Evolutionary conservation across 305 asterid species (phyloP).

Genomic region (Lippia alba): DNA sequence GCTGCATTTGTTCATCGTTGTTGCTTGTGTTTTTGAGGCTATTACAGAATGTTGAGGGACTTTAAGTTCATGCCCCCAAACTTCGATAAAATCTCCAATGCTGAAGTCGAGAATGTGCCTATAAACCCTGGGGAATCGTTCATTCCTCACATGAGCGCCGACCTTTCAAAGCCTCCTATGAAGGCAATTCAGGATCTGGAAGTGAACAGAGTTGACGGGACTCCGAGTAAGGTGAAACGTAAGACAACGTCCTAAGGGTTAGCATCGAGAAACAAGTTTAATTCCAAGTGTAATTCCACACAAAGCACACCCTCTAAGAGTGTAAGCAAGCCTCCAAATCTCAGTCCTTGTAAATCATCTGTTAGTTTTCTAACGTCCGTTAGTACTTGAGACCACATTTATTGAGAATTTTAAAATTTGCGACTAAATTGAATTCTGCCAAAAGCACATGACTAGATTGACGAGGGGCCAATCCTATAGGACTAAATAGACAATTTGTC

Average conservation of each 20-base stretch:
- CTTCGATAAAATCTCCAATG: conserved; percentile 56
- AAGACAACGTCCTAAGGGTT: conserved; percentile 48
- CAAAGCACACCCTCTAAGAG: conserved; percentile 91
- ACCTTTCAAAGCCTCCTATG: conserved; percentile 79
- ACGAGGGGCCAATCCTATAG: no score
- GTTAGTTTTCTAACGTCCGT: no score
- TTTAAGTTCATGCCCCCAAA: conserved; percentile 82
- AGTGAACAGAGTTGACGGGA: conserved; percentile 52
- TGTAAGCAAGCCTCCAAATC: conserved; percentile 79
- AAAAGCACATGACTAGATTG: no score
- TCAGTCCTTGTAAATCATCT: no score
- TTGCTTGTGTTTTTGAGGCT: conserved; percentile 18
- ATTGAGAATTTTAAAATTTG: no score
- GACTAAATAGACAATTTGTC: no score
- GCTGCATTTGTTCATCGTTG: conserved; percentile 5
- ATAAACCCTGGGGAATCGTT: conserved; percentile 62
- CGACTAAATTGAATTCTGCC: no score
- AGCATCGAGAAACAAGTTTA: conserved; percentile 52
- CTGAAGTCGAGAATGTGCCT: conserved; percentile 85
- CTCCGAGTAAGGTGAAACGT: conserved; percentile 72
- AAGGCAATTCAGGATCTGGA: conserved; percentile 77
- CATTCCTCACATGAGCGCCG: conserved; percentile 54
- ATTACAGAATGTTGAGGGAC: conserved; percentile 88
- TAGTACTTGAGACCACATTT: no score
- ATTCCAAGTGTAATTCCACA: conserved; percentile 79